A percentile compares a stretch with the other conserved stretches of the same genome.
These are phyloP conservation scores for Blastobotrys mokoenaii DNA, from an alignment of 805 yeast genomes.

Conservation along the genomic window DNA sequence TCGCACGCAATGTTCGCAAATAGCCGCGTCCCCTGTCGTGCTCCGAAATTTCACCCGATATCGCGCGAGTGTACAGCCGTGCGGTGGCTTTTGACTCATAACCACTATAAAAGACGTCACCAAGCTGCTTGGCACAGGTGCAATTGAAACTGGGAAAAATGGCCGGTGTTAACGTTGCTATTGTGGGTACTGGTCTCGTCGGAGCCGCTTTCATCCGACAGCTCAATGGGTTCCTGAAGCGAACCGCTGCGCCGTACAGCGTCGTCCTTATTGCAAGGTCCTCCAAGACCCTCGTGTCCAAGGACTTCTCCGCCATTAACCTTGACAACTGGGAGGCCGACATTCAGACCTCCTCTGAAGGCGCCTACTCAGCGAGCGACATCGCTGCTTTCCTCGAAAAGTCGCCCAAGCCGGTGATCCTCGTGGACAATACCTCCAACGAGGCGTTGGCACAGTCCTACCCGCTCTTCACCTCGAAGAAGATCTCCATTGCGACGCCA, in stretches of 20 bases:
- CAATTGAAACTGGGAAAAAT: conserved; percentile 4
- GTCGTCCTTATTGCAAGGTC: conserved; percentile 77
- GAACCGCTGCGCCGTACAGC: conserved; percentile 47
- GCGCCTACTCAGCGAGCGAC: conserved; percentile 47
- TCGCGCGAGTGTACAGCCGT: no score
- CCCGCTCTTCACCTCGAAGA: conserved; percentile 61
- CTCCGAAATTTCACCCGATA: no score
- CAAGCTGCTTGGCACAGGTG: no score
- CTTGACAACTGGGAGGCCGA: conserved; percentile 48
- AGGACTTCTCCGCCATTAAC: conserved; percentile 65
- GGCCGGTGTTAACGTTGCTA: conserved; percentile 50
- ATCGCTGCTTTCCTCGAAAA: conserved; percentile 54
- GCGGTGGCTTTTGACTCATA: no score
- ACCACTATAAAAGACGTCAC: no score
- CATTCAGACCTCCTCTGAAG: conserved; percentile 37
- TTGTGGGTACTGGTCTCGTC: conserved; percentile 88
- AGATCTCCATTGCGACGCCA: conserved; percentile 94
- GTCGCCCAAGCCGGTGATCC: conserved; percentile 66
- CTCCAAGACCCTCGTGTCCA: conserved; percentile 55
- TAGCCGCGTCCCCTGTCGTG: no score
- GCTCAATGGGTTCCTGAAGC: conserved; percentile 46
- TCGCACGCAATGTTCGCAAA: no score
- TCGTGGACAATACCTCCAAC: conserved; percentile 92
- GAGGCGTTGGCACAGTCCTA: conserved; percentile 68
- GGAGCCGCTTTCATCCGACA: conserved; percentile 88